Base-by-base conservation (phyloP, 2,329 filamentous ascomycete genomes). In the Coniella vitis region DNA sequence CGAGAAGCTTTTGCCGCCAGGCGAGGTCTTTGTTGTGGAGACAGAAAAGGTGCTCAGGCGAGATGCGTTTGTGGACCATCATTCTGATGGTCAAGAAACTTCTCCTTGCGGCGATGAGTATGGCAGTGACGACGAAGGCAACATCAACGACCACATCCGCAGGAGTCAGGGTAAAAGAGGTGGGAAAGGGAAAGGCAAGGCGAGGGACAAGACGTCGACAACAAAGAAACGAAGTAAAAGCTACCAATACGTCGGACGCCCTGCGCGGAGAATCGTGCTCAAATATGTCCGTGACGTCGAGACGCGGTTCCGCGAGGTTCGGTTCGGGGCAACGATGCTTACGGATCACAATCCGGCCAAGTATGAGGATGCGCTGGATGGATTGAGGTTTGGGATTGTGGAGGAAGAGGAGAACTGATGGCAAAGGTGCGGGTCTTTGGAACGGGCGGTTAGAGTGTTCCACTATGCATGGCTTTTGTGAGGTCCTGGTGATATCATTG, bases 1-100 rank as follows among this genome's bases (percentile, higher is more conserved):
- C 45, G 70, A 76, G 29, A 89, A 89, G 59, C 71, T 90, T 2
- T 67, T 88, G 40, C 86, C 86, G 1, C 86, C 86, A 0, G 86
- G 86, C 1, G 86, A 90, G 61, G 83, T 90, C 0, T 89, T 90
- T 58, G 70, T 81, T 2, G 74, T 90, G 2, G 84, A 88, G 65
- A 83, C 75, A 20, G 81, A 80, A 60, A 73, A 74, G 8, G 84
- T 87, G 4, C 67, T 89, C 52, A 74, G 85, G 55, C 69, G 84
- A 12, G 80, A 86, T 58, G 81, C 83, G 0, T 85, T 86, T 38
- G 58, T 75, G 58, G 63, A 58, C 51, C 68, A 29, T 29, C 5
- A 10, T n/a, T n/a, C n/a, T 10, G 5, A 10, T 29, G 25, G 25
- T 29, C 25, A 10, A 10, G 25, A 29, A 29, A 5, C 25, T 29